Base-by-base conservation (phyloP, 2,329 filamentous ascomycete genomes). In the Penicillium sp. region DNA sequence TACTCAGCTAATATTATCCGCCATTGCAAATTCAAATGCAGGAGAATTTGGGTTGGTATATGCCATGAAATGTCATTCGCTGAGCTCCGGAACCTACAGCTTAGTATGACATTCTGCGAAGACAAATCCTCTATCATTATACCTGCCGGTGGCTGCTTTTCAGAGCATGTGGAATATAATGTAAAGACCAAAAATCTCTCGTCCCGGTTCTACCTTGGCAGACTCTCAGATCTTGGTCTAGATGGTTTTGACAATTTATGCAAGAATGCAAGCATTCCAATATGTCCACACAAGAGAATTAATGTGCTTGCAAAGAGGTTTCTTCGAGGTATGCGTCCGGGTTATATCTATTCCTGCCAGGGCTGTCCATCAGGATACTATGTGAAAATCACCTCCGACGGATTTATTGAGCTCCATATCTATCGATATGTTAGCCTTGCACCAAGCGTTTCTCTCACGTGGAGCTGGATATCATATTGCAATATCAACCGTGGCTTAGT, bases 141-240 rank as follows among this genome's bases (percentile, higher is more conserved):
- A 56, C 47, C 57, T 57, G 48, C 53, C 21, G 21, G 47, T 52
- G 55, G 51, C 56, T 24, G 47, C 57, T 61, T 30, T 51, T 60
- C 59, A 65, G 59, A 47, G 60, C 47, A 28, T 18, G 14, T 45
- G 24, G 24, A 45, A 28, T 33, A 42, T 33, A 38, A 56, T 46
- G 16, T 45, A 23, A 16, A 51, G 47, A 51, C 54, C 21, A 18
- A 21, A 1, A 14, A 23, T 56, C n/a, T 56, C 3, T 46, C 24
- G 18, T 55, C 45, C n/a, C 28, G 35, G 33, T 55, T 55, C 45
- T 55, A 48, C 33, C 52, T 55, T 24, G 52, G 52, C 5, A 55
- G 52, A 33, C n/a, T 18, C 16, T 55, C 21, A 26, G 45, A 49
- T 30, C n/a, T 55, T 33, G 45, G 45, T 11, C 11, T 12, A 16